Conservation (phyloP, 352 stramenopile species). For the Globisporangium nagaii region DNA sequence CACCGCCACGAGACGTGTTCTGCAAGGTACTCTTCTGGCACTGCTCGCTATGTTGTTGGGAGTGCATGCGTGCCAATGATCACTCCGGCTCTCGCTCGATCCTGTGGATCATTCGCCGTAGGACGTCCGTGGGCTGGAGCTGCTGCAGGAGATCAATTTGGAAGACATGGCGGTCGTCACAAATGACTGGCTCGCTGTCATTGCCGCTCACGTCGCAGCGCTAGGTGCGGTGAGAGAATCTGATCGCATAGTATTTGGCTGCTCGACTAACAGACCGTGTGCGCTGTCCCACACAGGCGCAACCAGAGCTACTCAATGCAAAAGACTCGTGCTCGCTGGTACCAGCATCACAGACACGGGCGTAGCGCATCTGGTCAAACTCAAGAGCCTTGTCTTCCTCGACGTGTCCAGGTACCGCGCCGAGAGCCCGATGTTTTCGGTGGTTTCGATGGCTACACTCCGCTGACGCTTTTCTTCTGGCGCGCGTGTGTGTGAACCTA, state of each 20-base stretch:
- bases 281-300: neutral
- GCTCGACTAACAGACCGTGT: too few relatives aligned
- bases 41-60: neutral
- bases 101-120: too few relatives aligned
- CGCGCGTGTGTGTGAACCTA: too few relatives aligned
- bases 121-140: conserved; percentile 17
- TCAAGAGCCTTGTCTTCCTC: conserved; percentile 24
- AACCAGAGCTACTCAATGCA: conserved; percentile 1
- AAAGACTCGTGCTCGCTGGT: conserved; percentile 18
- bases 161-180: conserved; percentile 15
- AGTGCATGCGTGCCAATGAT: too few relatives aligned
- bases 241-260: too few relatives aligned
- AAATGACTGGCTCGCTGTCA: conserved; percentile 26
- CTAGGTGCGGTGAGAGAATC: conserved; percentile 1
- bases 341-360: conserved; percentile 24
- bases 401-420: conserved; percentile 26
- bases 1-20: conserved; percentile 21
- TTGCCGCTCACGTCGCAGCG: conserved; percentile 13
- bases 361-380: conserved; percentile 14
- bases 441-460: too few relatives aligned
- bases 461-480: too few relatives aligned
- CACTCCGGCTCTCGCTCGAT: too few relatives aligned
- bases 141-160: conserved; percentile 24
- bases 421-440: too few relatives aligned
- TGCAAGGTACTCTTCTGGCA: conserved; percentile 23